Percentiles rank a stretch among this genome's conserved stretches.
Conservation (phyloP, 768 basidiomycete species). For the Lyophyllum semitale region DNA sequence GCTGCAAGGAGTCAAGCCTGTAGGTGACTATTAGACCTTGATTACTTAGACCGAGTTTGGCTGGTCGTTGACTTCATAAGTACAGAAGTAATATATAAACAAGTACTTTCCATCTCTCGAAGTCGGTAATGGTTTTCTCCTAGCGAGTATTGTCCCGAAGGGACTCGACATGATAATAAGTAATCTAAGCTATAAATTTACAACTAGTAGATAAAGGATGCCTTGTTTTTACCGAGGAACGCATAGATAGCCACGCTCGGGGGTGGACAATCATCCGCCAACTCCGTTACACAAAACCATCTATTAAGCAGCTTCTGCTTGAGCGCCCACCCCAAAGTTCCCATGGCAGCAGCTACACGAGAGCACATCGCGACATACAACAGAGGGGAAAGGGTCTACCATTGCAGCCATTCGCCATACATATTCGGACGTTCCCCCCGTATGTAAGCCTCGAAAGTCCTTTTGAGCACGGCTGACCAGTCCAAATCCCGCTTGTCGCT, state of each 20-base stretch:
- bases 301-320: slow-evolving; percentile 1
- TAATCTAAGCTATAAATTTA: slow-evolving; percentile 6
- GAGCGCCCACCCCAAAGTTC: neutral
- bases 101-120: too few species aligned
- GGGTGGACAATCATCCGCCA: neutral
- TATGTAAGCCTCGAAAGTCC: slow-evolving; percentile 92
- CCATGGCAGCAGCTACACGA: neutral
- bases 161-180: neutral
- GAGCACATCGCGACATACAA: neutral
- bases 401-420: slow-evolving; percentile 79
- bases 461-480: slow-evolving; percentile 89
- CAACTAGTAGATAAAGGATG: slow-evolving; percentile 5
- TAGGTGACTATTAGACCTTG: too few species aligned
- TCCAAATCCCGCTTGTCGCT: slow-evolving; percentile 76
- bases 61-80: too few species aligned
- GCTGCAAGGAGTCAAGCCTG: too few species aligned
- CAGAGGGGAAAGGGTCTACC: slow-evolving; percentile 22
- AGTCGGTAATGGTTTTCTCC: too few species aligned
- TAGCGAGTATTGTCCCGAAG: neutral
- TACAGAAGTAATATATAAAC: too few species aligned
- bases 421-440: slow-evolving; percentile 88
- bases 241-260: neutral
- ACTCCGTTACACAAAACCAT: neutral
- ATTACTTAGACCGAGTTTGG: too few species aligned
- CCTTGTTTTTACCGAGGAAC: neutral